Conservation (phyloP, 2,329 filamentous ascomycete genomes). For the Talaromyces sp. region DNA sequence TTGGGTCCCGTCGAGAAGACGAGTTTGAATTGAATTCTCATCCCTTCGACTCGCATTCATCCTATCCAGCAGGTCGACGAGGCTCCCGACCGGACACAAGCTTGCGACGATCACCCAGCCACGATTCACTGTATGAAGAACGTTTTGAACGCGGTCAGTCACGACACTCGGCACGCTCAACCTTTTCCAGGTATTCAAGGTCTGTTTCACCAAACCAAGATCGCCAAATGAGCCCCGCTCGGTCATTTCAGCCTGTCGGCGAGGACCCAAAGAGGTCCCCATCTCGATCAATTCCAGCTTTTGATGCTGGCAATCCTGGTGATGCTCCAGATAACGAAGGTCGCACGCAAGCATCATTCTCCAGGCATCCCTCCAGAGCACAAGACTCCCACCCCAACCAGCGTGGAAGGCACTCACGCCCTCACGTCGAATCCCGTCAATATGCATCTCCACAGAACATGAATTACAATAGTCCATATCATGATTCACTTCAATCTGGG, state of each 20-base stretch:
- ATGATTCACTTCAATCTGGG: constrained; percentile 56
- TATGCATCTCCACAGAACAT: constrained; percentile 57
- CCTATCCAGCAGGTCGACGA: constrained; percentile 19
- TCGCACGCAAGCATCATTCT: constrained; percentile 27
- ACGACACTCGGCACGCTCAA: constrained; percentile 28
- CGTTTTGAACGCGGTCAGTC: constrained; percentile 29
- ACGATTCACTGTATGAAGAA: constrained; percentile 19
- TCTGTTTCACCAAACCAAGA: constrained; percentile 17
- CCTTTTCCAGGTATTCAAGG: constrained; percentile 25
- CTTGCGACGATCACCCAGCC: constrained; percentile 21
- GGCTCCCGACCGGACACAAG: constrained; percentile 27
- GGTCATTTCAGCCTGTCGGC: constrained; percentile 23
- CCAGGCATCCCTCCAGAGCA: constrained; percentile 27
- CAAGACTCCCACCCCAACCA: constrained; percentile 25
- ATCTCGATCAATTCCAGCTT: constrained; percentile 26
- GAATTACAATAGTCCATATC: constrained; percentile 50
- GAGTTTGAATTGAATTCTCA: constrained; percentile 3
- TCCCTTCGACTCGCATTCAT: constrained; percentile 16
- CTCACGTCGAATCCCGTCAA: constrained; percentile 40
- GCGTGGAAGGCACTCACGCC: constrained; percentile 33
- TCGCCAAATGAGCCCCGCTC: constrained; percentile 21
- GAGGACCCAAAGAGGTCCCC: constrained; percentile 25
- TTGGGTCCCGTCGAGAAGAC: constrained; percentile 19
- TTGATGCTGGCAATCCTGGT: constrained; percentile 25
- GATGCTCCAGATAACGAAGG: constrained; percentile 24